Evolutionary conservation across 306 rosid genomes (phyloP), one percentile per base, ranked within the genome.

Genomic region (Lathyrus aphaca): DNA sequence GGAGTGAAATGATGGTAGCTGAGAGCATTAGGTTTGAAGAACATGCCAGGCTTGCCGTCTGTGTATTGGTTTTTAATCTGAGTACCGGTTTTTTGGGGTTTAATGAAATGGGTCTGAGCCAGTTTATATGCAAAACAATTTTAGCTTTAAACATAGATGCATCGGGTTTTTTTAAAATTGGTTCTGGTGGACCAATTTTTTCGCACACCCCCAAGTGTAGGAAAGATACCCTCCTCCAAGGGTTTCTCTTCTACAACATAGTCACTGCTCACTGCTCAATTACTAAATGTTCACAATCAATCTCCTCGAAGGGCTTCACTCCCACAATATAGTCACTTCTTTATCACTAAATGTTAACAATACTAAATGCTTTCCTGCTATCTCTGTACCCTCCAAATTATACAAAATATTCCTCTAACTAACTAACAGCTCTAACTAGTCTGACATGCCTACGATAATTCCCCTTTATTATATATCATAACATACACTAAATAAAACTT

Each of bases 401-500:
- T 23, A 54, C 60, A 21, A 54, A 23, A 23, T 23, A 23, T 6
- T 54, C 37, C n/a, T 51, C 58, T 19, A 51, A 4, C 54, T 8
- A 48, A 44, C 19, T 45, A n/a, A 45, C 19, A 0, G 4, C 55
- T 17, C 25, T 49, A 49, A 49, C 55, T 49, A 49, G 5, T 16
- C 25, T 49, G 12, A 15, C 23, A 6, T 16, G 18, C 27, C 23
- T 49, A 17, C 59, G 11, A 29, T 21, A 53, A 21, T 53, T 53
- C 59, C 8, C 60, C 35, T 21, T 1, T 21, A 54, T 54, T 54
- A 16, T 54, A 23, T 21, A 54, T 4, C 16, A 12, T 54, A 25
- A 79, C 91, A 84, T 35, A 91, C 84, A 70, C 84, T 73, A 81
- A 82, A 38, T 85, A 90, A 79, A 94, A 88, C 56, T 91, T 96